Conservation (phyloP, 1,284 basidiomycete genomes). For the Cyathus olla region DNA sequence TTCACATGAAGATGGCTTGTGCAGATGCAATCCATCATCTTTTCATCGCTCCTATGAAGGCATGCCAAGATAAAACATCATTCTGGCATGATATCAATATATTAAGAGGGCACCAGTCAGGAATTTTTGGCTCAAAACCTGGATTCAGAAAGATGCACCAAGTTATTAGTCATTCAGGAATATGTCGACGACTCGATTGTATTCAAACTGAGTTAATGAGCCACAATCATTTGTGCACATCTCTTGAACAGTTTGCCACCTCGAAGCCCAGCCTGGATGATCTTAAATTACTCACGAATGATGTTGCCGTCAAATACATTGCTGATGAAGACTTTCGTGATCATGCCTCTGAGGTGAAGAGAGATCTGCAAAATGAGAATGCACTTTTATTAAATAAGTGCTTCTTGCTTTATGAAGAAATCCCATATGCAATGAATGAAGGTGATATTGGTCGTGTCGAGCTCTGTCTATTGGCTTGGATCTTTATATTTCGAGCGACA, state of each 20-base stretch:
- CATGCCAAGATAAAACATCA: slow-evolving; percentile 14
- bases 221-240: not conserved
- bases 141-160: slow-evolving; percentile 35
- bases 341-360: no score
- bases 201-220: slow-evolving; percentile 10
- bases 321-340: not conserved
- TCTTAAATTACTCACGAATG: not conserved
- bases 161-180: slow-evolving; percentile 27
- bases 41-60: slow-evolving; percentile 16
- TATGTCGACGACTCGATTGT: slow-evolving; percentile 16
- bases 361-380: slow-evolving; percentile 12
- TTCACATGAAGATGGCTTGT: slow-evolving; percentile 34
- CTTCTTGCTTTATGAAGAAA: slow-evolving; percentile 41
- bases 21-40: slow-evolving; percentile 24
- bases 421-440: slow-evolving; percentile 38
- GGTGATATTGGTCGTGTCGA: slow-evolving; percentile 50
- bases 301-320: not conserved
- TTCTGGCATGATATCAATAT: slow-evolving; percentile 17
- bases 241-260: not conserved
- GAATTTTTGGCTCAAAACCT: slow-evolving; percentile 28
- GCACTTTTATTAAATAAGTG: slow-evolving; percentile 23
- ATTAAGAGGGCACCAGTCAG: slow-evolving; percentile 30
- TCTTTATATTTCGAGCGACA: slow-evolving; percentile 31
- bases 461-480: slow-evolving; percentile 36
- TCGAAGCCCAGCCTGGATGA: not conserved